A percentile compares a stretch with the other conserved stretches of the same genome.
Evolutionary conservation across 1,139 yeast species (phyloP).

Genomic region (Blastobotrys raffinosifermentans): DNA sequence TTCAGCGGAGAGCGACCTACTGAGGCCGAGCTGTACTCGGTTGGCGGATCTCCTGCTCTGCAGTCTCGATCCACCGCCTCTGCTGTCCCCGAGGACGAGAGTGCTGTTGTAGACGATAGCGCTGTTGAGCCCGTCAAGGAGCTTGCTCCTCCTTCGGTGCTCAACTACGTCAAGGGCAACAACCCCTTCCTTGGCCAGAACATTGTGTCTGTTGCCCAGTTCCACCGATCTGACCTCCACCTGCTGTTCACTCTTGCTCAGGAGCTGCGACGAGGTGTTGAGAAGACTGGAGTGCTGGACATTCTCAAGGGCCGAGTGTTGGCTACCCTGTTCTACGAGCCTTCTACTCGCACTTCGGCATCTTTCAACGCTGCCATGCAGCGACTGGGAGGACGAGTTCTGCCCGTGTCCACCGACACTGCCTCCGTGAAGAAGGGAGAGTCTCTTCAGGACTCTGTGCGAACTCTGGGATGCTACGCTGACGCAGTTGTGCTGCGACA

Average conservation of each 20-base stretch:
- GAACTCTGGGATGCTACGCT: slow-evolving; percentile 91
- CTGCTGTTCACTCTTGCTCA: slow-evolving; percentile 93
- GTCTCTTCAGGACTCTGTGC: slow-evolving; percentile 92
- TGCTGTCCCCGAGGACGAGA: slow-evolving; percentile 22
- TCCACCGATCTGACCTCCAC: slow-evolving; percentile 83
- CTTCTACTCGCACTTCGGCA: slow-evolving; percentile 93
- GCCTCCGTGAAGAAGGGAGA: slow-evolving; percentile 98
- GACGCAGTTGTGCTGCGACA: slow-evolving; percentile 98
- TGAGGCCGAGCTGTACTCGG: slow-evolving; percentile 1
- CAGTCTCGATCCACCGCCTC: no score
- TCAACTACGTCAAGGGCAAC: slow-evolving; percentile 61
- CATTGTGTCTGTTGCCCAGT: slow-evolving; percentile 80
- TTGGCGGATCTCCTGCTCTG: slow-evolving; percentile 13
- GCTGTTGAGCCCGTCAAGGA: slow-evolving; percentile 42
- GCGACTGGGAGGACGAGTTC: slow-evolving; percentile 97
- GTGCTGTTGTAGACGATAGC: slow-evolving; percentile 34
- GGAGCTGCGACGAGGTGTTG: slow-evolving; percentile 96
- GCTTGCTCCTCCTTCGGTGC: slow-evolving; percentile 66
- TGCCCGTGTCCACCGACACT: slow-evolving; percentile 73
- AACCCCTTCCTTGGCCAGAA: slow-evolving; percentile 88
- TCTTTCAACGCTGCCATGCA: slow-evolving; percentile 99
- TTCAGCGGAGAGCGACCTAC: slow-evolving; percentile 1
- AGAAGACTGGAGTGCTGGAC: slow-evolving; percentile 92
- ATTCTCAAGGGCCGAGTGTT: slow-evolving; percentile 83
- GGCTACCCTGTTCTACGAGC: slow-evolving; percentile 96